Conservation (phyloP, 345 rosid genomes). For the Corymbia maculata region DNA sequence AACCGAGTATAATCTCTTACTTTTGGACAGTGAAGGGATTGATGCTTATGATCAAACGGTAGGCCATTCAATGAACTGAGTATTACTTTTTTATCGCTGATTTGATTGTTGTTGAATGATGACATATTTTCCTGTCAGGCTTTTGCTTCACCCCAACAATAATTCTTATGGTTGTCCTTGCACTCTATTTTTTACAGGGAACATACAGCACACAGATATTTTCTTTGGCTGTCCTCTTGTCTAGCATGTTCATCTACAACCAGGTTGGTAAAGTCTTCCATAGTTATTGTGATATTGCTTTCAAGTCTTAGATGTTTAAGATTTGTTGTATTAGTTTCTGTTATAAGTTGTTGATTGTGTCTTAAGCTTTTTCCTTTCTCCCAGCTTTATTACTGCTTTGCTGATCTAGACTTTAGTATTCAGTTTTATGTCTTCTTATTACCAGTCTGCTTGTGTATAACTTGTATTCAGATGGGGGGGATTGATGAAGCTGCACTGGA, state of each 20-base stretch:
- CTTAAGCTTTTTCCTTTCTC: background rate
- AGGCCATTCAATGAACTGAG: constrained; percentile 6
- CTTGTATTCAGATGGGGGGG: constrained; percentile 68
- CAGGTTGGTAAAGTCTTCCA: constrained; percentile 40
- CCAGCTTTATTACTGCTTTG: background rate
- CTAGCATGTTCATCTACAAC: constrained; percentile 96
- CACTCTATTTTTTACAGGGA: constrained; percentile 35
- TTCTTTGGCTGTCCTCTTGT: constrained; percentile 89
- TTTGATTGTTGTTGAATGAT: background rate
- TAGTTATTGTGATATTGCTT: background rate
- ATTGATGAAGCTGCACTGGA: constrained; percentile 96
- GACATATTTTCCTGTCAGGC: background rate
- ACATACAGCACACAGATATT: constrained; percentile 99
- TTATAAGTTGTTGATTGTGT: background rate
- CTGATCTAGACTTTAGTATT: background rate
- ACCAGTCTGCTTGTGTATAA: background rate
- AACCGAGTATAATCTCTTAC: constrained; percentile 77
- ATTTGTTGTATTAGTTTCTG: background rate
- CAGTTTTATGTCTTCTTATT: background rate
- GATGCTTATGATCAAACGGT: constrained; percentile 99
- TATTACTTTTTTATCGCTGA: background rate
- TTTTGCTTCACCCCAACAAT: background rate
- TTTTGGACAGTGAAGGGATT: constrained; percentile 97
- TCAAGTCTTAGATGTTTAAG: background rate
- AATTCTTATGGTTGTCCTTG: background rate